phyloP scores from a whole-genome alignment of 164 flowering plant genomes.

The Umbilicus rupestris region DNA sequence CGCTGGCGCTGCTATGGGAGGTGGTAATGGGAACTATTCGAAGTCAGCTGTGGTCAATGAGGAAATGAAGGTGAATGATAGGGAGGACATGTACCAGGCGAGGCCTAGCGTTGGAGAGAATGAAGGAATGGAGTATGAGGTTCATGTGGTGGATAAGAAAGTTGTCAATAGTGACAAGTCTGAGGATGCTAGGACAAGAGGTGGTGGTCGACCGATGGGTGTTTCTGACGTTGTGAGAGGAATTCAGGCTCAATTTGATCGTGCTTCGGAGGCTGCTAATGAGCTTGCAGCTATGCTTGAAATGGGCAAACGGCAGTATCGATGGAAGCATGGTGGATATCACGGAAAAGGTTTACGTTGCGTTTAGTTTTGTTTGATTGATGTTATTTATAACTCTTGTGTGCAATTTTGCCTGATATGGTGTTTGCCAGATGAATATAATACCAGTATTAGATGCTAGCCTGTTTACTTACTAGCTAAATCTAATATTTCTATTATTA shows the following conservation, averaged over 20 bases:
- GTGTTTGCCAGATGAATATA: background rate
- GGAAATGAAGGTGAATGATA: slow-evolving; percentile 15
- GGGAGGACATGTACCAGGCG: slow-evolving; percentile 27
- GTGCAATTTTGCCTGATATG: background rate
- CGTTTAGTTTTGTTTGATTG: background rate
- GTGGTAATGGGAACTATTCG: slow-evolving; percentile 14
- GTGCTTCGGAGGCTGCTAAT: slow-evolving; percentile 58
- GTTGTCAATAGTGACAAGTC: slow-evolving; percentile 40
- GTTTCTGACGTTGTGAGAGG: slow-evolving; percentile 49
- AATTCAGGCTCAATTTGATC: slow-evolving; percentile 63
- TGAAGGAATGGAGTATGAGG: slow-evolving; percentile 51
- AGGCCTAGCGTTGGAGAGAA: slow-evolving; percentile 36
- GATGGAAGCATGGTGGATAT: slow-evolving; percentile 43
- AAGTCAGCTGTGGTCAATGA: slow-evolving; percentile 15
- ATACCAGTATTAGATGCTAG: background rate
- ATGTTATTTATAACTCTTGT: background rate
- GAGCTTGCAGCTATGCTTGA: slow-evolving; percentile 79
- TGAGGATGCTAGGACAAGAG: slow-evolving; percentile 19
- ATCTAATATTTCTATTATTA: background rate
- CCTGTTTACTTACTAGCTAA: background rate
- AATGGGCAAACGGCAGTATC: slow-evolving; percentile 65
- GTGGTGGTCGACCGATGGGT: slow-evolving; percentile 27
- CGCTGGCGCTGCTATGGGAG: slow-evolving; percentile 9
- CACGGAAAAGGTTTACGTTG: slow-evolving; percentile 28
- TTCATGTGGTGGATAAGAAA: slow-evolving; percentile 74